Percentiles rank a stretch among this genome's conserved stretches.
Conservation (phyloP, 179 eudicot species). For the Sideroxylon spinosum region DNA sequence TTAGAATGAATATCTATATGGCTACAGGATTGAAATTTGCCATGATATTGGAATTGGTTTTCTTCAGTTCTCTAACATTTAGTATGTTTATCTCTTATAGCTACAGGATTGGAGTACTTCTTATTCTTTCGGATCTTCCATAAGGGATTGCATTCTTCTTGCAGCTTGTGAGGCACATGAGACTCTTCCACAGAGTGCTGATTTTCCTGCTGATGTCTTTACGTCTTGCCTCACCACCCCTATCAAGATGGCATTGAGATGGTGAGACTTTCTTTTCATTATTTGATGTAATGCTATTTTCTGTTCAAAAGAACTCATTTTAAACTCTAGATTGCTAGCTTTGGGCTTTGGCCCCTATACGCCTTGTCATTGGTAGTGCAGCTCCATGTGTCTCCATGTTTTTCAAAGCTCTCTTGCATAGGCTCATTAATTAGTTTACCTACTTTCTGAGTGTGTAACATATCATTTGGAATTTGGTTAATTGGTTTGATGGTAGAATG, state of each 20-base stretch:
- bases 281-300: neutral
- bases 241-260: slow-evolving; percentile 91
- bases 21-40: slow-evolving; percentile 49
- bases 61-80: slow-evolving; percentile 3
- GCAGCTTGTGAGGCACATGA: slow-evolving; percentile 99
- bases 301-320: neutral
- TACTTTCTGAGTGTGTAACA: too few species aligned
- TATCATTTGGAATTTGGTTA: too few species aligned
- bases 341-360: too few species aligned
- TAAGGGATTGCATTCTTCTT: slow-evolving; percentile 85
- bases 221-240: slow-evolving; percentile 97
- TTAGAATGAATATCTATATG: slow-evolving; percentile 24
- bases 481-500: too few species aligned
- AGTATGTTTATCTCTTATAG: slow-evolving; percentile 31
- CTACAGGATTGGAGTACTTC: slow-evolving; percentile 56
- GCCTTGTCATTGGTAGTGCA: too few species aligned
- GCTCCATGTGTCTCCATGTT: too few species aligned
- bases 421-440: too few species aligned
- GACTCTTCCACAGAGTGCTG: slow-evolving; percentile 93
- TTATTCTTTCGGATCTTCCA: slow-evolving; percentile 51
- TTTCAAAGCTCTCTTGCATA: too few species aligned
- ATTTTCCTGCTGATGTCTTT: slow-evolving; percentile 95
- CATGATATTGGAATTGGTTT: neutral
- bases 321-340: too few species aligned
- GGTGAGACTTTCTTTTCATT: slow-evolving; percentile 35